Base-by-base conservation (phyloP, 305 asterid species). In the Solanum aculeatissimum region DNA sequence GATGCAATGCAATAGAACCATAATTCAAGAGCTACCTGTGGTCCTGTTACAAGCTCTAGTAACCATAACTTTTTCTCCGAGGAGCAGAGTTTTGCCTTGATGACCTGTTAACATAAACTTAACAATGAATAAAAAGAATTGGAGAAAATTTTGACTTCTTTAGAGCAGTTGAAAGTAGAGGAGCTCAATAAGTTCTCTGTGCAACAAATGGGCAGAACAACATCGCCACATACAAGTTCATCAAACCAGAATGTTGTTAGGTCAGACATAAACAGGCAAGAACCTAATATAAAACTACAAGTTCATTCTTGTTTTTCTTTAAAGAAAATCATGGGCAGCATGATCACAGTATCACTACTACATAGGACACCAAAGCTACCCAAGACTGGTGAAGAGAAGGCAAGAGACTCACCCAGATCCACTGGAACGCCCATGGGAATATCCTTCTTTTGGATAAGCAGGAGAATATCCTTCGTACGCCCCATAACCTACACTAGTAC, bases 11-110 rank as follows among this genome's bases (percentile, higher is more conserved):
- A 27, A 85, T 45, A 45, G 81, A 74, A 85, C 81, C 80, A 74
- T 85, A 84, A 84, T 69, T 84, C 84, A 83, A 84, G 84, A 84
- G 78, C 92, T 93, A 93, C 96, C 96, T 93, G 96, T 80, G 83
- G 58, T 85, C 69, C 87, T 58, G 69, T 88, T 79, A 84, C 71
- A 80, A 83, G 85, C 87, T 82, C 87, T 89, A 93, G 95, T 93
- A 92, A 91, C 93, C 97, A 90, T 93, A 93, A 89, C 85, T 89
- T 92, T 92, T 91, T 89, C 97, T 92, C 82, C 96, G 94, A 84
- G 97, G 87, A 84, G 85, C 91, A 90, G 90, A 91, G 88, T 88
- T 91, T 85, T 94, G 95, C 85, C 95, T 95, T 74, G 94, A 89
- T 62, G 87, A 89, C 92, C 96, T 93, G 93, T 90, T 86, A 83